Percentiles rank a stretch among this genome's conserved stretches.
phyloP scores from a whole-genome alignment of 306 rosid species.

The Coriaria nepalensis region DNA sequence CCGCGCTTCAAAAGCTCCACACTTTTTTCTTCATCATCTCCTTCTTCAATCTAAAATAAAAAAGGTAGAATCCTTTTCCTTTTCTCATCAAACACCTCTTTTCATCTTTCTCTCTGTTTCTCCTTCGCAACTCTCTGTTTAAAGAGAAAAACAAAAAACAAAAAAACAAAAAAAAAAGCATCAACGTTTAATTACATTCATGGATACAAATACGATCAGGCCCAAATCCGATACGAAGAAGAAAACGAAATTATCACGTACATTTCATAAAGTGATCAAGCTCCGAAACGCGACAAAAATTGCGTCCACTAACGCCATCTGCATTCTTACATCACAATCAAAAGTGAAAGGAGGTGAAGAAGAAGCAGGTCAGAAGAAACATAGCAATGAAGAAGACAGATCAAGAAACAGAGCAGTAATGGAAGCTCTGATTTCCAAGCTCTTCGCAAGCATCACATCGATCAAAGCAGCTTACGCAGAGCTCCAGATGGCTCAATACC shows the following conservation, averaged over 20 bases:
- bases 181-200: no score
- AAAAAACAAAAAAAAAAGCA: no score
- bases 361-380: conserved; percentile 14
- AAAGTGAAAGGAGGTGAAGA: conserved; percentile 35
- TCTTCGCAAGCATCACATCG: conserved; percentile 75
- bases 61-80: no score
- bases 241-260: conserved; percentile 39
- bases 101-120: no score
- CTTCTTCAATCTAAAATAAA: no score
- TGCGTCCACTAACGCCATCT: conserved; percentile 66
- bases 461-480: conserved; percentile 91
- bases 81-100: no score
- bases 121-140: no score
- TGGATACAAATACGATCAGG: conserved; percentile 14
- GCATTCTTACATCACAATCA: conserved; percentile 40
- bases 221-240: conserved; percentile 48
- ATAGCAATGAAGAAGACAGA: conserved; percentile 19
- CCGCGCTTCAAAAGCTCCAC: no score
- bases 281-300: conserved; percentile 43
- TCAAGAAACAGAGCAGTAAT: conserved; percentile 46
- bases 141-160: no score
- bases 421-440: conserved; percentile 82
- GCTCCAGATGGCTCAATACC: conserved; percentile 91
- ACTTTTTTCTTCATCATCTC: no score
- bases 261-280: conserved; percentile 56